Evolutionary conservation across 2,329 filamentous ascomycete genomes (phyloP), one percentile per base, ranked within the genome.

Genomic region (Aspergillus fumigatiaffinis): DNA sequence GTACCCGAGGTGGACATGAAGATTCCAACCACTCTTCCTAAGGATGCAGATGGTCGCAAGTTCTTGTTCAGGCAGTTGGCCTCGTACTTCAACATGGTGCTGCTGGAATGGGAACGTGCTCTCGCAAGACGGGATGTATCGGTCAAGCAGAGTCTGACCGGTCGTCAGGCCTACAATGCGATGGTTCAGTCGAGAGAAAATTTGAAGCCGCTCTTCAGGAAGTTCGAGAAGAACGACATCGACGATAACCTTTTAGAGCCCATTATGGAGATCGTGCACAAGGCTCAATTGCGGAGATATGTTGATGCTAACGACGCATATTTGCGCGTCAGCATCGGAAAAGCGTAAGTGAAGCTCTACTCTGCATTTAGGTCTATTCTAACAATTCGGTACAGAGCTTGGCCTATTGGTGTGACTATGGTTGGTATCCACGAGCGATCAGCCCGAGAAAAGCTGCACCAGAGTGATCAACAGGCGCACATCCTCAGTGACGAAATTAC

Each of bases 401-500:
- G 94, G 94, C 94, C 94, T 25, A 99, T 99, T 69, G 94, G 94
- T 76, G 94, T 99, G 42, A 99, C 94, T 73, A 99, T 97, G 94
- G 94, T 99, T 69, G 94, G 94, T 81, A 99, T 99, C 67, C 94
- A 99, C 84, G 94, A 97, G 80, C 87, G 94, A 70, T 94, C 89
- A 64, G 93, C 94, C 21, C 85, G 94, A 61, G 94, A 99, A 77
- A 99, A 99, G 77, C 79, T 99, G 58, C 92, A 97, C 72, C 86
- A 94, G 73, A 82, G 80, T 59, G 84, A 85, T 62, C 83, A 84
- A 63, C 88, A 92, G 68, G 94, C 93, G 3, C 92, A 99, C 73
- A 96, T 97, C 67, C 92, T 99, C 87, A 93, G 92, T 57, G 94
- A 97, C 71, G 94, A 99, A 77, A 87, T 89, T 48, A 99, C 94